A percentile compares a stretch with the other conserved stretches of the same genome.
Conservation (phyloP, 164 flowering plant species). For the Protea cynaroides region DNA sequence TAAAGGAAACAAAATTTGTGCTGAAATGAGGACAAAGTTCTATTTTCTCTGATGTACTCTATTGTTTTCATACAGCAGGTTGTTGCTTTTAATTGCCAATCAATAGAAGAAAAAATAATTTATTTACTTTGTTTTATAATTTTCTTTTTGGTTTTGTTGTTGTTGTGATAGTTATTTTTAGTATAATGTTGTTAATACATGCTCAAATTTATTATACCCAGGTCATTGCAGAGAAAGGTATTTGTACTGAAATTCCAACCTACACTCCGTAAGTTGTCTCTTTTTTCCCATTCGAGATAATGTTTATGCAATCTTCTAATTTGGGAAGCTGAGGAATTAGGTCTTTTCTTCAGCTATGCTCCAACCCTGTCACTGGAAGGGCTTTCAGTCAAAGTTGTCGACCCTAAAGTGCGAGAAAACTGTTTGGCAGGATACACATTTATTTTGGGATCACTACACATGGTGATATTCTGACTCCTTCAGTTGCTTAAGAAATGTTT, state of each 20-base stretch:
- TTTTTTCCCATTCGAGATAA: not conserved
- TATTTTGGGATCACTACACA: conserved; percentile 42
- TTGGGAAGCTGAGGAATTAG: conserved; percentile 2
- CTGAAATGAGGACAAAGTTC: not conserved
- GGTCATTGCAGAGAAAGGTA: conserved; percentile 53
- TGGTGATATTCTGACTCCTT: conserved; percentile 34
- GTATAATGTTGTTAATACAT: conserved; percentile 4
- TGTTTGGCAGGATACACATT: conserved; percentile 67
- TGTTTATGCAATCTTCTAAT: not conserved
- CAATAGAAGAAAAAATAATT: not conserved
- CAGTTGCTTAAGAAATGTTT: not conserved
- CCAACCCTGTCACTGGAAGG: conserved; percentile 59
- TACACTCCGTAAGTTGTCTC: conserved; percentile 41
- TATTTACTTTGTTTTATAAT: not conserved
- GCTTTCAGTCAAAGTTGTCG: conserved; percentile 44
- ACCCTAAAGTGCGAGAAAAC: conserved; percentile 46
- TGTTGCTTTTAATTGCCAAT: not conserved
- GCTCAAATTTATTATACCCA: conserved; percentile 19
- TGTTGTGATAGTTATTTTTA: not conserved
- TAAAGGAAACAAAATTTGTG: not conserved
- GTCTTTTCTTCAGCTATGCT: conserved; percentile 35
- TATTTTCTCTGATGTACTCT: not conserved
- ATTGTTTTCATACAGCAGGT: not conserved
- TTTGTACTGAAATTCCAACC: conserved; percentile 58
- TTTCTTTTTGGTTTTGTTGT: not conserved